A percentile compares a stretch with the other conserved stretches of the same genome.
Evolutionary conservation across 1,284 basidiomycete species (phyloP).

Genomic region (Irpex rosettiformis): DNA sequence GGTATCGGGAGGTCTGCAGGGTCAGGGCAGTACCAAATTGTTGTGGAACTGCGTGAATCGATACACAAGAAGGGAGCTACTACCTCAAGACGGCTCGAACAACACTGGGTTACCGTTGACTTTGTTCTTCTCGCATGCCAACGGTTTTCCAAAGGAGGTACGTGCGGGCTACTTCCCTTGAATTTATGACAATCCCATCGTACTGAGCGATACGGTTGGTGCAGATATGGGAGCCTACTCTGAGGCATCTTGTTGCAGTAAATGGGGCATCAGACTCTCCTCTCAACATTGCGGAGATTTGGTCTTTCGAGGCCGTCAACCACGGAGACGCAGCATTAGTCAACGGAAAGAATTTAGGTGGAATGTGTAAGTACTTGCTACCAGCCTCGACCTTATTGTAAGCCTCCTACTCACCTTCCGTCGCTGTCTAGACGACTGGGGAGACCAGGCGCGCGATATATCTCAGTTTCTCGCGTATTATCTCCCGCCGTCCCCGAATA

Average conservation of each 20-base stretch:
- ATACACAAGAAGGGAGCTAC: slow-evolving; percentile 25
- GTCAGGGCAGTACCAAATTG: slow-evolving; percentile 16
- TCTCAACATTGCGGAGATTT: slow-evolving; percentile 47
- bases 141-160: slow-evolving; percentile 35
- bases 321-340: slow-evolving; percentile 52
- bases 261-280: slow-evolving; percentile 10
- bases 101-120: slow-evolving; percentile 31
- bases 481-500: slow-evolving; percentile 27
- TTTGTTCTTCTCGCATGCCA: slow-evolving; percentile 32
- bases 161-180: slow-evolving; percentile 31
- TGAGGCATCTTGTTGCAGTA: slow-evolving; percentile 23
- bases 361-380: slow-evolving; percentile 34
- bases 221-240: slow-evolving; percentile 34
- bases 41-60: slow-evolving; percentile 32
- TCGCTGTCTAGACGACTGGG: slow-evolving; percentile 41
- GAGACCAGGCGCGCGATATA: slow-evolving; percentile 48
- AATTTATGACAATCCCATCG: too few relatives aligned
- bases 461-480: slow-evolving; percentile 44
- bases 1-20: slow-evolving; percentile 12
- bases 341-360: slow-evolving; percentile 44
- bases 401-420: not conserved
- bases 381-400: not conserved
- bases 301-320: slow-evolving; percentile 52
- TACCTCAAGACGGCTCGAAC: not conserved
- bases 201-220: slow-evolving; percentile 19